These are phyloP conservation scores for Xylariomycetidae sp. DNA, from an alignment of 2,329 filamentous ascomycete genomes.

Conservation along the genomic window DNA sequence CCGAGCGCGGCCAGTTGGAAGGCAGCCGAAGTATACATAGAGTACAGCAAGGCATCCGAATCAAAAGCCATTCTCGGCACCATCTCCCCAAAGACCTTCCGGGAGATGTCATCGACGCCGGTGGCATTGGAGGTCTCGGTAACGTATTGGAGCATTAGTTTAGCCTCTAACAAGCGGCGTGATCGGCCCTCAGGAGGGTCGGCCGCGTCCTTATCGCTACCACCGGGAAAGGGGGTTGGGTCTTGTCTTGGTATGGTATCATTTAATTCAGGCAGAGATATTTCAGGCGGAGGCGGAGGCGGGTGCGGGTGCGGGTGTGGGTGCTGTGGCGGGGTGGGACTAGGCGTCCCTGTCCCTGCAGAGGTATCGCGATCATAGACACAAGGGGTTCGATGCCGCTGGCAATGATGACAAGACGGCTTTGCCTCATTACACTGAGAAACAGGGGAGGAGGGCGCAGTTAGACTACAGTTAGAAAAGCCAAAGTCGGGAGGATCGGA, in stretches of 20 bases:
- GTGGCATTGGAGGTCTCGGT: constrained; percentile 9
- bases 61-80: constrained; percentile 7
- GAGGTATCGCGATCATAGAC: constrained; percentile 14
- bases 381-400: constrained; percentile 13
- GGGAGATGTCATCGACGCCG: constrained; percentile 7
- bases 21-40: constrained; percentile 13
- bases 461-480: neutral
- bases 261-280: too few species aligned
- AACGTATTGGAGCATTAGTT: constrained; percentile 14
- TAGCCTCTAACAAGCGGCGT: constrained; percentile 11
- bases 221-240: neutral
- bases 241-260: neutral
- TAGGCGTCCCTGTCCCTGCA: constrained; percentile 1
- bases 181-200: constrained; percentile 12
- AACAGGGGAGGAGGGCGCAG: neutral
- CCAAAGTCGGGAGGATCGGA: neutral
- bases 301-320: neutral
- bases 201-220: constrained; percentile 3
- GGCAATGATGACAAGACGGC: constrained; percentile 14
- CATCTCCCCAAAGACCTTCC: constrained; percentile 1
- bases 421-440: constrained; percentile 16
- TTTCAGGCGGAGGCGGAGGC: neutral
- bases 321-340: constrained; percentile 1
- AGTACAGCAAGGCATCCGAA: constrained; percentile 13
- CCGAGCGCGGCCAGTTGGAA: constrained; percentile 9